Base-by-base conservation (phyloP, 805 yeast species). In the Wickerhamomyces queroliae region DNA sequence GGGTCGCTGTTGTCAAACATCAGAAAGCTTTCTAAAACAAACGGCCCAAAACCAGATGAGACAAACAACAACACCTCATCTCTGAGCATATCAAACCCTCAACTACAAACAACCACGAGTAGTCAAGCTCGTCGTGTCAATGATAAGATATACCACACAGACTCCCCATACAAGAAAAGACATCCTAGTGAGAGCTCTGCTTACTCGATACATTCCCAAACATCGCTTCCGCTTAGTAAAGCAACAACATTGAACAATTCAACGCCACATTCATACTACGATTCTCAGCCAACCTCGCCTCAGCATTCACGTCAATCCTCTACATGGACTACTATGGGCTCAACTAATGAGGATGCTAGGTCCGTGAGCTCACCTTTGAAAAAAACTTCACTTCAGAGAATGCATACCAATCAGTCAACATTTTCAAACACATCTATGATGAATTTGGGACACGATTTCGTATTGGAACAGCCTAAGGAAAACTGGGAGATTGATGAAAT, bases 401-500 rank as follows among this genome's bases (percentile, higher is more conserved):
- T 55, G 13, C 49, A 50, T 7, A 55, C 56, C 2, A 49, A 49
- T 22, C 41, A 36, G 11, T 53, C 56, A 0, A 24, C 43, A 4
- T 28, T 45, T 11, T 39, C 48, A 11, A 39, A 48, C 15, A 39
- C 37, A 0, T 40, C 51, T 3, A 38, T 45, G 1, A 30, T 17
- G 11, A 23, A 23, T 9, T 32, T 35, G 12, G 36, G 24, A 5
- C 38, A 37, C 2, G 54, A 52, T 23, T 47, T 48, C 25, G 42
- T 49, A 15, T 59, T 85, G 36, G 90, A 84, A 38, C 81, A 74
- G 52, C 96, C 96, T 0, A 59, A 64, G 7, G 77, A 82, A 48
- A 76, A 71, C 10, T 64, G 68, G 45, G 87, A 79, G 45, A 76
- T 90, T 16, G 91, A 87, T 50, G 66, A 71, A 41, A 67, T 84